phyloP scores from a whole-genome alignment of 2,329 filamentous ascomycete species.

The Calonectria pseudoturangicola region DNA sequence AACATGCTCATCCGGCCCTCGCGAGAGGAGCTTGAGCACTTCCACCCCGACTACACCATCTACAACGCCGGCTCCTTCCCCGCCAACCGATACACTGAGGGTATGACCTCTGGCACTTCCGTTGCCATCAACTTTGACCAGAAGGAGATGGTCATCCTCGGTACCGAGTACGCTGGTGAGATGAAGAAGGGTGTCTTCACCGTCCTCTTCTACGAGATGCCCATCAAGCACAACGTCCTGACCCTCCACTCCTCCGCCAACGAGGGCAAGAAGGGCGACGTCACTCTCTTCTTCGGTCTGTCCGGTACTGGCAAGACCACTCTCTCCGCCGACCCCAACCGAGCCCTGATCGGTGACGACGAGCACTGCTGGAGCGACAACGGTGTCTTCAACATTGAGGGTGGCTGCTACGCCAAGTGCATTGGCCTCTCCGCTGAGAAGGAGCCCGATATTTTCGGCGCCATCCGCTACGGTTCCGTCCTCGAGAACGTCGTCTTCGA shows the following conservation, averaged over 20 bases:
- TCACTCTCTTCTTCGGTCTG: constrained; percentile 99
- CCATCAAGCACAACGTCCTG: constrained; percentile 98
- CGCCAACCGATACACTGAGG: constrained; percentile 97
- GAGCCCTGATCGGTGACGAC: constrained; percentile 96
- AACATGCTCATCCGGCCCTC: constrained; percentile 99
- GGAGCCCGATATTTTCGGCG: constrained; percentile 97
- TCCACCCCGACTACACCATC: constrained; percentile 99
- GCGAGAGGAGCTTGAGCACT: constrained; percentile 93
- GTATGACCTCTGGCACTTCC: constrained; percentile 98
- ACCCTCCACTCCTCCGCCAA: constrained; percentile 99
- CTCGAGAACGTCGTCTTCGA: constrained; percentile 99
- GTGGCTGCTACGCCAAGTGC: constrained; percentile 99
- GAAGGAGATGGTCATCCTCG: constrained; percentile 99
- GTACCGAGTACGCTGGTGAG: constrained; percentile 94
- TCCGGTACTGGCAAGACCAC: constrained; percentile 99
- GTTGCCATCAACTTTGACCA: constrained; percentile 99
- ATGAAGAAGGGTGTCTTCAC: constrained; percentile 98
- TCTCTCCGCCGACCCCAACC: constrained; percentile 96
- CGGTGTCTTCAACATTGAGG: constrained; percentile 99
- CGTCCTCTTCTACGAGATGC: constrained; percentile 99
- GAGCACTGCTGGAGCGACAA: constrained; percentile 99
- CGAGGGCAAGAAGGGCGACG: constrained; percentile 94
- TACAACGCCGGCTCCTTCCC: constrained; percentile 99
- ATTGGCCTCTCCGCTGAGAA: constrained; percentile 98
- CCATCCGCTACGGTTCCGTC: constrained; percentile 97